Conservation (phyloP, 2,329 filamentous ascomycete species). For the Trichoderma koningii region DNA sequence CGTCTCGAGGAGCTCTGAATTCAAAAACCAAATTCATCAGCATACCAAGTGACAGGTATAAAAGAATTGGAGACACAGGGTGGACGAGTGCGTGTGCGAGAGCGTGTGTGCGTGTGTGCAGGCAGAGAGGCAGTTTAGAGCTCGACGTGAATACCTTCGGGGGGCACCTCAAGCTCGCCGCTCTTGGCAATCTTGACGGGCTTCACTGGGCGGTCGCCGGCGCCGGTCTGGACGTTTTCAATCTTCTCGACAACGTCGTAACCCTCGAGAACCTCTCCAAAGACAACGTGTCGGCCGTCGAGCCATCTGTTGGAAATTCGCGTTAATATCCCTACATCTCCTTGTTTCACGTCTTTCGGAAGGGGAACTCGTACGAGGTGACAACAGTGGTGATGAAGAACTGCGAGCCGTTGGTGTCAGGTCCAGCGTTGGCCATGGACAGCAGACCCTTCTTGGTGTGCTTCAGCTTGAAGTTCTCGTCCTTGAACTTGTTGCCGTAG, state of each 20-base stretch:
- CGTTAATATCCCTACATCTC: not conserved
- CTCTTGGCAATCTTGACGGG: conserved; percentile 78
- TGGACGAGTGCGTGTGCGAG: conserved; percentile 2
- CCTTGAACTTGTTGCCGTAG: conserved; percentile 79
- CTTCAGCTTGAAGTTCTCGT: conserved; percentile 96
- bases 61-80: conserved; percentile 29
- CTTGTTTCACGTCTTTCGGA: not conserved
- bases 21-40: conserved; percentile 40
- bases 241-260: conserved; percentile 80
- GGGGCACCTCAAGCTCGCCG: conserved; percentile 78
- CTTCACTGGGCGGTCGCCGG: conserved; percentile 68
- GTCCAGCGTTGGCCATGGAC: conserved; percentile 83
- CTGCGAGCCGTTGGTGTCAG: conserved; percentile 85
- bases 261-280: conserved; percentile 85
- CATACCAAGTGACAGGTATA: conserved; percentile 37
- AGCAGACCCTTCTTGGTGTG: conserved; percentile 82
- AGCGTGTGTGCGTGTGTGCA: too few relatives aligned
- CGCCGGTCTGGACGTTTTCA: conserved; percentile 66
- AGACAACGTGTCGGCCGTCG: conserved; percentile 82
- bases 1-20: conserved; percentile 37
- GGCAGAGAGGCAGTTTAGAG: conserved; percentile 58
- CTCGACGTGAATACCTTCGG: conserved; percentile 92
- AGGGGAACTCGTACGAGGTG: conserved; percentile 60
- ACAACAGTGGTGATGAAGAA: conserved; percentile 89
- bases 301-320: conserved; percentile 62